phyloP scores from a whole-genome alignment of 176 grass and related monocot species.

The Musa acuminata region DNA sequence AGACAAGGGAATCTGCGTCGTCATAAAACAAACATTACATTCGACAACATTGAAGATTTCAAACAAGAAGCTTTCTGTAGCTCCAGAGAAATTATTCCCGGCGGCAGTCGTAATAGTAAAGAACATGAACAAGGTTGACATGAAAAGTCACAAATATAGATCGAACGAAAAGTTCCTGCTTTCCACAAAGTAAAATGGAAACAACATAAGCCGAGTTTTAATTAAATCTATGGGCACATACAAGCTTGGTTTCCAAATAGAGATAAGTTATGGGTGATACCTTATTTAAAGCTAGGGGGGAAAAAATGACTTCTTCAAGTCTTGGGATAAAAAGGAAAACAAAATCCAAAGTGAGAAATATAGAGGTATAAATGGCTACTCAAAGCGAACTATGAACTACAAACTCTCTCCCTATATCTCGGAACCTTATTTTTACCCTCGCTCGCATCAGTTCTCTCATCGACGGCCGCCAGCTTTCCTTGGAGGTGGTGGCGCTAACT shows the following conservation, averaged over 20 bases:
- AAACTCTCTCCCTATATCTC: background rate
- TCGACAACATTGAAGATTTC: too few relatives aligned
- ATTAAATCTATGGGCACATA: background rate
- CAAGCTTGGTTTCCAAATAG: background rate
- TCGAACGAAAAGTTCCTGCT: too few relatives aligned
- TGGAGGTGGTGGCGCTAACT: slow-evolving; percentile 33
- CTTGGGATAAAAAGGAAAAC: background rate
- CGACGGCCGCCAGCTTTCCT: slow-evolving; percentile 47
- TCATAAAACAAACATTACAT: too few relatives aligned
- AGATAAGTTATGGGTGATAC: slow-evolving; percentile 3
- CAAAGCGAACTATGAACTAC: background rate
- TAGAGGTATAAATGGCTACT: background rate
- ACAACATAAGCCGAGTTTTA: background rate
- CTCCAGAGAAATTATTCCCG: too few relatives aligned
- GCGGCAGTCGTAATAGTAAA: too few relatives aligned
- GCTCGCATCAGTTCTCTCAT: background rate
- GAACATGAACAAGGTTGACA: too few relatives aligned
- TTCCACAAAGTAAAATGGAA: too few relatives aligned
- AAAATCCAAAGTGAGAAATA: background rate
- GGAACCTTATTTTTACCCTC: background rate
- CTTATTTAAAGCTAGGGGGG: slow-evolving; percentile 8
- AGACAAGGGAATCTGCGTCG: too few relatives aligned
- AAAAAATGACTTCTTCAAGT: slow-evolving; percentile 9
- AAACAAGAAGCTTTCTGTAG: too few relatives aligned
- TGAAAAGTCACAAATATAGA: too few relatives aligned